phyloP scores from a whole-genome alignment of 2,329 filamentous ascomycete genomes.

The Furcasterigmium sp. region DNA sequence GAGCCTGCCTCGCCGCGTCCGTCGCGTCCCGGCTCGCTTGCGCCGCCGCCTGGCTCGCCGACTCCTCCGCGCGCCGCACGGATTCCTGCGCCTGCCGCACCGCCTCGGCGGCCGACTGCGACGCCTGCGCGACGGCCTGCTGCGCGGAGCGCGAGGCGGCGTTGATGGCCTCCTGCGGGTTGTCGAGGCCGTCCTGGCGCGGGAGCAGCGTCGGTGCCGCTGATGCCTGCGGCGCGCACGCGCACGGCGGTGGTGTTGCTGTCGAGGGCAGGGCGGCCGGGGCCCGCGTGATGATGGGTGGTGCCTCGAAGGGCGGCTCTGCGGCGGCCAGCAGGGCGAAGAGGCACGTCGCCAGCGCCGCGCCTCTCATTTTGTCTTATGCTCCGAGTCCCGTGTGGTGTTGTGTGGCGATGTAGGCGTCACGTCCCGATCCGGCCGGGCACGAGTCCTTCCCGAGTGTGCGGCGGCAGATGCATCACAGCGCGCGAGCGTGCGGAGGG shows the following conservation, averaged over 20 bases:
- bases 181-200: neutral
- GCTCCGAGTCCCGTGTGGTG: neutral
- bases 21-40: conserved; percentile 13
- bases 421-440: neutral
- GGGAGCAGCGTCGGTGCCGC: neutral
- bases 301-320: no score
- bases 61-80: conserved; percentile 16
- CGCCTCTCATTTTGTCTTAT: neutral
- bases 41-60: conserved; percentile 12
- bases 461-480: no score
- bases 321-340: neutral
- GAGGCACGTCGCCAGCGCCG: neutral
- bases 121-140: conserved; percentile 9
- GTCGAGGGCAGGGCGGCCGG: no score
- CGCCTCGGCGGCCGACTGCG: conserved; percentile 14
- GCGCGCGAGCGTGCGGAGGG: no score
- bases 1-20: conserved; percentile 17
- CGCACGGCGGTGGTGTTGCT: no score
- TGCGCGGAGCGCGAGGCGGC: conserved; percentile 8
- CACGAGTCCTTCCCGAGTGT: neutral
- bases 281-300: no score
- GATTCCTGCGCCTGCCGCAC: conserved; percentile 16
- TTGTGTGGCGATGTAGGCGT: neutral
- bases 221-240: conserved; percentile 5
- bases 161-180: conserved; percentile 9